Percentiles rank a stretch among this genome's conserved stretches.
These are phyloP conservation scores for Boeremia lycopersici DNA, from an alignment of 2,329 filamentous ascomycete genomes.

Conservation along the genomic window DNA sequence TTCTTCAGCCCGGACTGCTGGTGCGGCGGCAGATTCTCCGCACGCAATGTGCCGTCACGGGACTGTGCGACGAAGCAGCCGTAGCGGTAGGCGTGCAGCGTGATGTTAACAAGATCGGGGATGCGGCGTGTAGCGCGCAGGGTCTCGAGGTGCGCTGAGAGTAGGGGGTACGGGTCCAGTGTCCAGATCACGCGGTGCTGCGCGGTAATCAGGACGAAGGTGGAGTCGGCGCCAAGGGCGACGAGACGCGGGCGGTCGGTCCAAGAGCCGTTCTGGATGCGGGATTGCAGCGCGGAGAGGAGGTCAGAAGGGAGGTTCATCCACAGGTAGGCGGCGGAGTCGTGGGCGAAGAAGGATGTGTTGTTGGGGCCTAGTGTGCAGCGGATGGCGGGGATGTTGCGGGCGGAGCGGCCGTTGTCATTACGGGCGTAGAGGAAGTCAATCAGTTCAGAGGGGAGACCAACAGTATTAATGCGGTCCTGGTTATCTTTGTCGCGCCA, in stretches of 20 bases:
- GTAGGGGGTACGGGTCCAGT: slow-evolving; percentile 29
- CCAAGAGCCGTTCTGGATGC: slow-evolving; percentile 40
- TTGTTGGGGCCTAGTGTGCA: slow-evolving; percentile 43
- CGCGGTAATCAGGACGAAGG: slow-evolving; percentile 41
- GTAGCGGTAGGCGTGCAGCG: slow-evolving; percentile 42
- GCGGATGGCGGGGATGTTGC: slow-evolving; percentile 35
- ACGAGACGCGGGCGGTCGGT: slow-evolving; percentile 40
- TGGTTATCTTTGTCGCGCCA: slow-evolving; percentile 34
- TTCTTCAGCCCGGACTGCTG: slow-evolving; percentile 22
- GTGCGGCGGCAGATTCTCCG: slow-evolving; percentile 37
- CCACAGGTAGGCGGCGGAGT: slow-evolving; percentile 38
- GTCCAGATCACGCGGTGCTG: slow-evolving; percentile 39
- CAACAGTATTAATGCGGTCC: slow-evolving; percentile 34
- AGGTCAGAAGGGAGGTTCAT: slow-evolving; percentile 38
- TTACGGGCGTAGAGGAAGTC: slow-evolving; percentile 34
- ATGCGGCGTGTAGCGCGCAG: slow-evolving; percentile 25
- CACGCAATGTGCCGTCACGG: slow-evolving; percentile 29
- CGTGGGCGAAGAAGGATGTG: slow-evolving; percentile 40
- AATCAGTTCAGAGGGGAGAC: slow-evolving; percentile 33
- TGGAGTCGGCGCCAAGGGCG: slow-evolving; percentile 34
- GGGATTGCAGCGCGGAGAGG: slow-evolving; percentile 30
- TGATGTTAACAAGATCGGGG: slow-evolving; percentile 26
- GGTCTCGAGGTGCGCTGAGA: slow-evolving; percentile 28
- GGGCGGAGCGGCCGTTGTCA: slow-evolving; percentile 12
- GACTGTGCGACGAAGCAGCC: slow-evolving; percentile 35